Evolutionary conservation across 306 rosid genomes (phyloP).

Genomic region (Malus sylvestris): DNA sequence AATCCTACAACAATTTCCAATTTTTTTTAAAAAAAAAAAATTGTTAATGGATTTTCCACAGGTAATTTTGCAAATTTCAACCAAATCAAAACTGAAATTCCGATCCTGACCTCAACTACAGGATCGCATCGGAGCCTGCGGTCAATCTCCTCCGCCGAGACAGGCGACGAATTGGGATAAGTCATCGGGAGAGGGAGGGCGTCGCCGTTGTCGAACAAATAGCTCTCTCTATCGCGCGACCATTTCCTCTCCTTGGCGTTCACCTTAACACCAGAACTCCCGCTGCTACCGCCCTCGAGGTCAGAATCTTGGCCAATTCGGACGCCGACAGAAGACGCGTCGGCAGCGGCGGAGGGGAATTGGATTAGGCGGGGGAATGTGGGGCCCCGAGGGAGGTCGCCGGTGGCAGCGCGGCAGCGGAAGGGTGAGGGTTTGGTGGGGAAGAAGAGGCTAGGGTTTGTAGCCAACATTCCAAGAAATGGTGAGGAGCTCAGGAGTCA

Average conservation of each 20-base stretch:
- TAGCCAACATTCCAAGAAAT: constrained; percentile 50
- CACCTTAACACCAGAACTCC: constrained; percentile 28
- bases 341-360: constrained; percentile 33
- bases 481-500: background rate
- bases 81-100: background rate
- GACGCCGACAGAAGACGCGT: constrained; percentile 33
- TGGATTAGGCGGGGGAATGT: constrained; percentile 44
- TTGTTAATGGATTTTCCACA: background rate
- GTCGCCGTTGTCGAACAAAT: constrained; percentile 54
- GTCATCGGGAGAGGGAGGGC: constrained; percentile 91
- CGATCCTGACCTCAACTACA: constrained; percentile 42
- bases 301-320: constrained; percentile 36
- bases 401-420: constrained; percentile 49
- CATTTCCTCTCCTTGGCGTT: constrained; percentile 72
- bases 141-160: constrained; percentile 59
- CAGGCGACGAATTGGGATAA: constrained; percentile 69
- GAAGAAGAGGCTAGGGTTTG: constrained; percentile 39
- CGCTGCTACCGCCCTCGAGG: constrained; percentile 36
- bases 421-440: constrained; percentile 23
- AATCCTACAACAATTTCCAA: constrained; percentile 50
- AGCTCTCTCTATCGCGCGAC: constrained; percentile 69
- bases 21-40: no score
- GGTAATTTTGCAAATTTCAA: background rate
- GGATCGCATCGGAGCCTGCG: constrained; percentile 77
- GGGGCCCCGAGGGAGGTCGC: constrained; percentile 33